These are phyloP conservation scores for Debaryomycetaceae sp. DNA, from an alignment of 1,139 yeast species.

Conservation along the genomic window DNA sequence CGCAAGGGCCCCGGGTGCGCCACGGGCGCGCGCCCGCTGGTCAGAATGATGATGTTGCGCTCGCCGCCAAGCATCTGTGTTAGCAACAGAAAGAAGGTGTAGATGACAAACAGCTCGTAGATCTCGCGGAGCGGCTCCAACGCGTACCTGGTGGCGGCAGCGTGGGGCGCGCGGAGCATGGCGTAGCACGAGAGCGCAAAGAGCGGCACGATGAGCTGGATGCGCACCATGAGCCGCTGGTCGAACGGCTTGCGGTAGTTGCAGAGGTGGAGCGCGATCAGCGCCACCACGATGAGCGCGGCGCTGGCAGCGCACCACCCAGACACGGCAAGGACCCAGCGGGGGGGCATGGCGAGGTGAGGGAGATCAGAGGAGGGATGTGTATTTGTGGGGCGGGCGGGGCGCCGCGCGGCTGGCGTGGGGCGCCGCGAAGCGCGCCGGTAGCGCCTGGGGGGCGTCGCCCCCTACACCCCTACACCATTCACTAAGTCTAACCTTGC, in stretches of 20 bases:
- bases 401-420: neutral
- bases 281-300: conserved; percentile 27
- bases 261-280: conserved; percentile 31
- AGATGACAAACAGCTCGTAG: conserved; percentile 93
- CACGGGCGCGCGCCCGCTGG: conserved; percentile 74
- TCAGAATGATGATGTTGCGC: conserved; percentile 66
- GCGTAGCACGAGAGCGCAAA: conserved; percentile 53
- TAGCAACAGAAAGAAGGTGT: conserved; percentile 81
- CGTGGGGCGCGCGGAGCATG: conserved; percentile 42
- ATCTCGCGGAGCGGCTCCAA: conserved; percentile 81
- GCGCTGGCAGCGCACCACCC: conserved; percentile 33
- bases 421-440: too few relatives aligned
- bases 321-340: conserved; percentile 30
- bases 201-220: conserved; percentile 62
- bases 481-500: neutral
- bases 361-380: neutral
- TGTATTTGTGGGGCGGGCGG: neutral
- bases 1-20: conserved; percentile 63
- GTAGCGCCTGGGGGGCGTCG: too few relatives aligned
- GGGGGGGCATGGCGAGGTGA: conserved; percentile 20
- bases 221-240: conserved; percentile 81
- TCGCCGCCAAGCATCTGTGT: conserved; percentile 92
- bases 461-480: too few relatives aligned
- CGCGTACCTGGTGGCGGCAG: conserved; percentile 35
- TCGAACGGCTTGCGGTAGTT: conserved; percentile 88